Conservation (phyloP, 768 basidiomycete genomes). For the Calocera cornea region DNA sequence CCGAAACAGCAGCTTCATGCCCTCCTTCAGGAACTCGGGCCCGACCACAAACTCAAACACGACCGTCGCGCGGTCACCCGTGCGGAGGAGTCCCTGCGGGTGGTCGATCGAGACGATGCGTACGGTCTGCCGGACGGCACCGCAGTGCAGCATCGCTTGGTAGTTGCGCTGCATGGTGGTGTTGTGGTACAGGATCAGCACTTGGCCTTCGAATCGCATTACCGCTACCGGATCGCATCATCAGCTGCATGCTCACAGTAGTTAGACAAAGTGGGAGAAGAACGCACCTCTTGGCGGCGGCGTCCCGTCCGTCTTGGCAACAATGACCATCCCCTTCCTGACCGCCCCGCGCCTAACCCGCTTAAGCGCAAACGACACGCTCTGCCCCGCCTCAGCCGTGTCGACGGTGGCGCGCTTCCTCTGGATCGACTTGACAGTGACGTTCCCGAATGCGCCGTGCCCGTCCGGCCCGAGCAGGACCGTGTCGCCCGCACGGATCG, state of each 20-base stretch:
- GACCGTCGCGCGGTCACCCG: constrained; percentile 90
- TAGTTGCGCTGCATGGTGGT: constrained; percentile 88
- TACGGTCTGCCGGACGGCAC: constrained; percentile 83
- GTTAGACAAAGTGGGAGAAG: too few species aligned
- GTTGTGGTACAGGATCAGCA: constrained; percentile 86
- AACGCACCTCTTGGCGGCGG: constrained; percentile 54
- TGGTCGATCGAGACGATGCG: constrained; percentile 83
- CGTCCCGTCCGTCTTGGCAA: constrained; percentile 58
- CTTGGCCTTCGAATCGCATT: constrained; percentile 80
- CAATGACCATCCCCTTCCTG: constrained; percentile 89
- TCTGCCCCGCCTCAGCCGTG: constrained; percentile 88
- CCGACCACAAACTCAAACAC: constrained; percentile 87
- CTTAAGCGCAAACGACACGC: constrained; percentile 86
- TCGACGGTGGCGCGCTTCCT: constrained; percentile 75
- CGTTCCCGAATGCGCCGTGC: constrained; percentile 72
- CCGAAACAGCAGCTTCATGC: constrained; percentile 84
- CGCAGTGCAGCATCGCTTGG: constrained; percentile 93
- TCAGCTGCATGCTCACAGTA: neutral
- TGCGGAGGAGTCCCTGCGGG: constrained; percentile 75
- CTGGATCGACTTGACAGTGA: constrained; percentile 81
- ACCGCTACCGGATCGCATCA: constrained; percentile 38
- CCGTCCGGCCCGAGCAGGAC: constrained; percentile 84
- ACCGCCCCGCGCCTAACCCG: constrained; percentile 66
- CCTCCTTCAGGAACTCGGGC: constrained; percentile 83
- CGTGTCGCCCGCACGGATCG: constrained; percentile 61